Percentiles rank a stretch among this genome's conserved stretches.
Evolutionary conservation across 116 monocot genomes (phyloP).

Genomic region (Cymodocea nodosa): DNA sequence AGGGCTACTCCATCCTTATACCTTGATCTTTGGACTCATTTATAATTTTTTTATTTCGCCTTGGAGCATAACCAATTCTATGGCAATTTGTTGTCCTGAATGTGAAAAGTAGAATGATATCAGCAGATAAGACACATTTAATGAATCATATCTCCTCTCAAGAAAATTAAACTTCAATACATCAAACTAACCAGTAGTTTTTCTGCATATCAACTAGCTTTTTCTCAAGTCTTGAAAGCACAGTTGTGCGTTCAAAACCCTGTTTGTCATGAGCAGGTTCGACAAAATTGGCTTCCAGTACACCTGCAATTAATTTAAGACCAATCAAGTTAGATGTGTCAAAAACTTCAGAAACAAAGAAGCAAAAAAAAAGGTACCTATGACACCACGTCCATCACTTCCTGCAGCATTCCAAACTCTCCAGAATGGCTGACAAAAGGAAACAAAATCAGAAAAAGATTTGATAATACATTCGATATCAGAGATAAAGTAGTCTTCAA

Average conservation of each 20-base stretch:
- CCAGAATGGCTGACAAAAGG: slow-evolving; percentile 58
- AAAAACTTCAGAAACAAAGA: neutral
- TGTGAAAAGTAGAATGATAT: neutral
- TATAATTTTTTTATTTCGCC: slow-evolving; percentile 23
- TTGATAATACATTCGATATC: neutral
- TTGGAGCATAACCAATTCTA: slow-evolving; percentile 58
- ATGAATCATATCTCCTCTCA: neutral
- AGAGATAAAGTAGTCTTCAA: too few species aligned
- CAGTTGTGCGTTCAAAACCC: slow-evolving; percentile 76
- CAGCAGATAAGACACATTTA: slow-evolving; percentile 1
- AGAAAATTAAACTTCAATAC: neutral
- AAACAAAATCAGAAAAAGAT: neutral
- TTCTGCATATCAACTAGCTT: slow-evolving; percentile 76
- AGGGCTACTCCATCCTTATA: neutral
- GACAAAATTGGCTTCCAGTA: slow-evolving; percentile 85
- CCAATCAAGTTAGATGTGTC: neutral
- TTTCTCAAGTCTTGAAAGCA: slow-evolving; percentile 73
- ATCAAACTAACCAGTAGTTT: slow-evolving; percentile 40
- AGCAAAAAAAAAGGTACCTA: slow-evolving; percentile 32
- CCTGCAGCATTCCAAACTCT: slow-evolving; percentile 93
- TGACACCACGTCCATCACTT: slow-evolving; percentile 88
- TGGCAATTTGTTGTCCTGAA: slow-evolving; percentile 47
- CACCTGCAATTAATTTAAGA: slow-evolving; percentile 27
- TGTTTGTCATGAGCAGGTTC: slow-evolving; percentile 95
- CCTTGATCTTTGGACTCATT: slow-evolving; percentile 21